Percentiles rank a stretch among this genome's conserved stretches.
These are phyloP conservation scores for Fusarium lateritium DNA, from an alignment of 2,329 filamentous ascomycete genomes.

Conservation along the genomic window DNA sequence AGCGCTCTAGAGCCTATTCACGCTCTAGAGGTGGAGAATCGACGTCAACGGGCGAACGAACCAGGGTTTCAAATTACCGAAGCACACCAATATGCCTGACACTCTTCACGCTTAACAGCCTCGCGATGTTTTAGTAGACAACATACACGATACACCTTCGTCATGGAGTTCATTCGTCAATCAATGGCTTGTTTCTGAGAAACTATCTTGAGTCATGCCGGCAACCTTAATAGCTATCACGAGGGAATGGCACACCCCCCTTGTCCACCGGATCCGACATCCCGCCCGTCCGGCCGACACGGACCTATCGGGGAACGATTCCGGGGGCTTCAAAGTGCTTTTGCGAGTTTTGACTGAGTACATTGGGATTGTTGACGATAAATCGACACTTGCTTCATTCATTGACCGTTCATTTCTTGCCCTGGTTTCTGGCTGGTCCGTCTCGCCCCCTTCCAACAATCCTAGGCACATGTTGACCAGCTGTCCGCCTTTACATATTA, in stretches of 20 bases:
- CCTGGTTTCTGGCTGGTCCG: constrained; percentile 13
- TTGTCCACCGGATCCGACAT: constrained; percentile 36
- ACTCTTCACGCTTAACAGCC: constrained; percentile 13
- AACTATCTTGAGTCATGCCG: constrained; percentile 35
- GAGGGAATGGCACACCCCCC: constrained; percentile 26
- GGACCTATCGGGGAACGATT: constrained; percentile 43
- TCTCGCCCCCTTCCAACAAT: constrained; percentile 17
- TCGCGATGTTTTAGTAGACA: constrained; percentile 8
- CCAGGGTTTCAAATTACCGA: constrained; percentile 26
- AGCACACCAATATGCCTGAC: constrained; percentile 19
- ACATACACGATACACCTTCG: constrained; percentile 6
- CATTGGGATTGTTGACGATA: constrained; percentile 9
- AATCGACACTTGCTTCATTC: constrained; percentile 14
- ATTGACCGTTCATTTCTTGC: constrained; percentile 14
- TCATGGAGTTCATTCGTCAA: constrained; percentile 21
- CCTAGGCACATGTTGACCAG: constrained; percentile 10
- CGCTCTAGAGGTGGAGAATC: constrained; percentile 22
- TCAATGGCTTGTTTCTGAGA: constrained; percentile 20
- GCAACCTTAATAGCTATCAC: constrained; percentile 18
- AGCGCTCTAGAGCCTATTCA: constrained; percentile 9
- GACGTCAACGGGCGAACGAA: constrained; percentile 14
- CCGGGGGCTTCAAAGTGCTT: constrained; percentile 27
- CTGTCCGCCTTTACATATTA: constrained; percentile 14
- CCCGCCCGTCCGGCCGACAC: constrained; percentile 41
- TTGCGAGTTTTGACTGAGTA: constrained; percentile 25